Percentiles rank a stretch among this genome's conserved stretches.
Conservation (phyloP, 179 eudicot genomes). For the Patellifolia procumbens region DNA sequence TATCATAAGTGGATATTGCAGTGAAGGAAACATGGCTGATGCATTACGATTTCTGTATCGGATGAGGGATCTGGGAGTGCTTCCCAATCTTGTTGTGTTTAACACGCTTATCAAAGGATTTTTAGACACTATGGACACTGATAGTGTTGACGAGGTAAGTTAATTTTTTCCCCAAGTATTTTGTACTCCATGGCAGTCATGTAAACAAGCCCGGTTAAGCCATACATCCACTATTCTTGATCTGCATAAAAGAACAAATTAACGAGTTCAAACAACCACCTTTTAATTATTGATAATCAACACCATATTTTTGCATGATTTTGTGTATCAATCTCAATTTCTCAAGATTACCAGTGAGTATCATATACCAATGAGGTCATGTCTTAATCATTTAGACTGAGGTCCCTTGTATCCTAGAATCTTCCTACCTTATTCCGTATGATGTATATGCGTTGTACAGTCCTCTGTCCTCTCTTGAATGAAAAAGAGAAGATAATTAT, state of each 20-base stretch:
- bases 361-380: not conserved
- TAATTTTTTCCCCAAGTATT: not conserved
- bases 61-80: slow-evolving; percentile 77
- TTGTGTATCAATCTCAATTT: not conserved
- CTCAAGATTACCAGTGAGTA: not conserved
- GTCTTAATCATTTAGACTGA: too few relatives aligned
- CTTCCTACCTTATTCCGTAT: too few relatives aligned
- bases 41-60: slow-evolving; percentile 74
- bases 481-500: not conserved
- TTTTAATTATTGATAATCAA: not conserved
- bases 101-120: slow-evolving; percentile 88
- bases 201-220: not conserved
- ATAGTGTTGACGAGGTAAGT: slow-evolving; percentile 90
- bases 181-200: not conserved
- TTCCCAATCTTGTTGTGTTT: slow-evolving; percentile 78
- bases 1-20: slow-evolving; percentile 76
- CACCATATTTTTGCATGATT: not conserved
- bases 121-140: slow-evolving; percentile 61
- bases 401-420: too few relatives aligned
- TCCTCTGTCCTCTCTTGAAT: not conserved
- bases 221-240: not conserved
- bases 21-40: slow-evolving; percentile 74
- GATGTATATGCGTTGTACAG: too few relatives aligned
- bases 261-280: not conserved
- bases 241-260: not conserved